Base-by-base conservation (phyloP, 1,139 yeast species). In the Hansenula sp. region DNA sequence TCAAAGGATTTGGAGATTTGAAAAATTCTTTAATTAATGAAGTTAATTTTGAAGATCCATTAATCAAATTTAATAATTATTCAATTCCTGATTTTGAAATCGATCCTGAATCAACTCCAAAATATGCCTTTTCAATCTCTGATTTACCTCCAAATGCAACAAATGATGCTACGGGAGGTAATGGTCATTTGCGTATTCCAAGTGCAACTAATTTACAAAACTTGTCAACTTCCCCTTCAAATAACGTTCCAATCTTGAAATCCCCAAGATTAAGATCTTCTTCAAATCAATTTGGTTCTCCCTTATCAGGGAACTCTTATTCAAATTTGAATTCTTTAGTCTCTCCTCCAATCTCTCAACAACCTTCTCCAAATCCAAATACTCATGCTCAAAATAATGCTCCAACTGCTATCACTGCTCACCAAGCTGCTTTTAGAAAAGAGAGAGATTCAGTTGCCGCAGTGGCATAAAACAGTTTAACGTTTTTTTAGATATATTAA, bases 1-100 rank as follows among this genome's bases (percentile, higher is more conserved):
- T 44, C 30, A 39, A 41, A 33, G 57, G 57, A 1, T 49, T 50
- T 42, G 57, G 57, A 10, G 43, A 48, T 38, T 35, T 50, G 29
- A 48, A 40, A 35, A 18, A 32, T 3, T 42, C 46, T n/a, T 21
- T 52, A 10, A 30, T 28, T 4, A 41, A 47, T 32, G 46, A 46
- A 16, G 29, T 42, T 10, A 31, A 16, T 10, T 48, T 40, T 36
- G 46, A 45, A 24, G 43, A 48, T 45, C 55, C 42, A 34, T 19
- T 40, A 17, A 17, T 30, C 9, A 40, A 40, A 40, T 40, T 40
- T 18, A 34, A 28, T 16, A 34, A 34, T 12, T 16, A 16, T 36
- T 25, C 32, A 25, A 36, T 33, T 29, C 38, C 30, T 34, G 24
- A 19, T 40, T 29, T 30, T 36, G 24, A 31, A 27, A 13, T 17